Conservation (phyloP, 2,329 filamentous ascomycete species). For the Graphium sp. region DNA sequence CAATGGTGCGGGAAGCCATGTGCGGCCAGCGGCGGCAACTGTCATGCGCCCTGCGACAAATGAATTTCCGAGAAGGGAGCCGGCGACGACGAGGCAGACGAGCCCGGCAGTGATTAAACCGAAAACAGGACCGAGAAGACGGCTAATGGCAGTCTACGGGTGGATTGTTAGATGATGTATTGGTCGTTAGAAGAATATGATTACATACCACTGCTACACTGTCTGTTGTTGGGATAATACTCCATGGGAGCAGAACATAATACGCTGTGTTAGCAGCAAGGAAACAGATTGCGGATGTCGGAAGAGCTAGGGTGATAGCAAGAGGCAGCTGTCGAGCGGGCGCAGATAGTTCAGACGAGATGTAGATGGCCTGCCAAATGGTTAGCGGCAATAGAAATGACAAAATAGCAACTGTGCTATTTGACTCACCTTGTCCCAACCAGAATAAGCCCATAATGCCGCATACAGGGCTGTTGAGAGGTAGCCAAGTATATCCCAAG, state of each 20-base stretch:
- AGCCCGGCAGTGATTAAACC: conserved; percentile 36
- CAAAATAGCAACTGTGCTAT: not conserved
- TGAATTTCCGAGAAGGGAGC: conserved; percentile 44
- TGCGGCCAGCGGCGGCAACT: conserved; percentile 35
- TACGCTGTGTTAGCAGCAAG: conserved; percentile 43
- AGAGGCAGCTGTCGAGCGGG: conserved; percentile 38
- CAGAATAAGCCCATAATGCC: conserved; percentile 47
- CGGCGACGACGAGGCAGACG: conserved; percentile 43
- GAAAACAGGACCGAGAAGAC: conserved; percentile 32
- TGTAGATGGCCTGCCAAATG: conserved; percentile 29
- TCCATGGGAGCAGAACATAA: conserved; percentile 45
- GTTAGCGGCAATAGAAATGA: conserved; percentile 1
- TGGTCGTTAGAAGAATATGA: not conserved
- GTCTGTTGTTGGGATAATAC: conserved; percentile 37
- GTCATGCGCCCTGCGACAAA: conserved; percentile 46
- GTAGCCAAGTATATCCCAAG: conserved; percentile 43
- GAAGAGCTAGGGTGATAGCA: conserved; percentile 43
- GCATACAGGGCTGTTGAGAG: conserved; percentile 44
- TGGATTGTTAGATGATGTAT: not conserved
- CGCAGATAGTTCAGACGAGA: conserved; percentile 32
- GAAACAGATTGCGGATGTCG: conserved; percentile 42
- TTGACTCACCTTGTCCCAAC: conserved; percentile 44
- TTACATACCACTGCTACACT: conserved; percentile 42
- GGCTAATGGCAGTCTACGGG: conserved; percentile 34
- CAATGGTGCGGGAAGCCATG: conserved; percentile 30